phyloP scores from a whole-genome alignment of 371 early-diverging fungal species.

The Rhizopus delemar region DNA sequence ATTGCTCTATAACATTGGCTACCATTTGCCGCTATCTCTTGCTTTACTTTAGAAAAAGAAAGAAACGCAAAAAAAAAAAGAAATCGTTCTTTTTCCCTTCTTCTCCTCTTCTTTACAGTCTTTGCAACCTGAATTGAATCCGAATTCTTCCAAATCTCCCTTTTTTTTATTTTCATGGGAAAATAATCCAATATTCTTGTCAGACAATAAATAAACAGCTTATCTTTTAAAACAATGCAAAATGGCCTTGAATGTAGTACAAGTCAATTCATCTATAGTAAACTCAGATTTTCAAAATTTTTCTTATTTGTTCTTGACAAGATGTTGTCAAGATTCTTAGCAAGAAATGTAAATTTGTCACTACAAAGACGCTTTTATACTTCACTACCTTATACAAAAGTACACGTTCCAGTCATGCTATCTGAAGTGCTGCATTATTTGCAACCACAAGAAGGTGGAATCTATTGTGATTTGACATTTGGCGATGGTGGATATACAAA shows the following conservation, averaged over 20 bases:
- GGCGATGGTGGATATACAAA: slow-evolving; percentile 76
- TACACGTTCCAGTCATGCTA: slow-evolving; percentile 48
- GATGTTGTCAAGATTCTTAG: slow-evolving; percentile 1
- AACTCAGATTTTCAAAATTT: background rate
- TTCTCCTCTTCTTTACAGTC: too few relatives aligned
- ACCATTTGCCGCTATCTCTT: background rate
- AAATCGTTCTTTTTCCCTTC: background rate
- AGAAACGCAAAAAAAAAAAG: slow-evolving; percentile 16
- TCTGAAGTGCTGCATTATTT: slow-evolving; percentile 34
- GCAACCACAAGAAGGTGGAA: slow-evolving; percentile 33
- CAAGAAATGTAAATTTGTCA: background rate
- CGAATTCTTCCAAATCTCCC: background rate
- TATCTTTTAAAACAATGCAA: too few relatives aligned
- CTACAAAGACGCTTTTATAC: slow-evolving; percentile 5
- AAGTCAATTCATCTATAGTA: background rate
- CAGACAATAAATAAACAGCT: too few relatives aligned
- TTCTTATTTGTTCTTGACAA: background rate
- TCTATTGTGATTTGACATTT: slow-evolving; percentile 69
- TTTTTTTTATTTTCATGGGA: too few relatives aligned
- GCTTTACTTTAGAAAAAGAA: slow-evolving; percentile 13
- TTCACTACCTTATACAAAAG: slow-evolving; percentile 20
- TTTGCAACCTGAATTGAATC: background rate
- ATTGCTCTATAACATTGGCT: background rate
- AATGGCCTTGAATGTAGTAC: too few relatives aligned
- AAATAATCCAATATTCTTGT: too few relatives aligned